These are phyloP conservation scores for Ophiostoma tasmaniense DNA, from an alignment of 2,329 filamentous ascomycete genomes.

Conservation along the genomic window DNA sequence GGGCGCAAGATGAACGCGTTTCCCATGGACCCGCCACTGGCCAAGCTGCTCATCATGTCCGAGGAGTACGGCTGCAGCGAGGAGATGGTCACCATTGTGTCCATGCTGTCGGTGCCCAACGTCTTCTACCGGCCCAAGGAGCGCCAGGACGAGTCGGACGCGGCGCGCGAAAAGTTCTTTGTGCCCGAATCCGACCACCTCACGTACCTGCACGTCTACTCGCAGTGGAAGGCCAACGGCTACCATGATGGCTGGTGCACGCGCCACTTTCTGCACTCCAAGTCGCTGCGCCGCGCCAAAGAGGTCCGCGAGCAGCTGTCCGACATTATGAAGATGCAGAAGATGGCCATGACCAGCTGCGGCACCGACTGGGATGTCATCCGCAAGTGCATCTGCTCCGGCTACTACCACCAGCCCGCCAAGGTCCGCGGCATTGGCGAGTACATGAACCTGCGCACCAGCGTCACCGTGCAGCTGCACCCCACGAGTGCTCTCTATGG, in stretches of 20 bases:
- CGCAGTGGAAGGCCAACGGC: conserved; percentile 88
- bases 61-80: conserved; percentile 88
- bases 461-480: conserved; percentile 87
- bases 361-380: conserved; percentile 97
- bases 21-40: conserved; percentile 93
- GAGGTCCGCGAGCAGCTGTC: conserved; percentile 89
- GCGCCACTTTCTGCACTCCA: conserved; percentile 90
- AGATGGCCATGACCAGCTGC: conserved; percentile 78
- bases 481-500: conserved; percentile 91
- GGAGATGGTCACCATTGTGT: conserved; percentile 97
- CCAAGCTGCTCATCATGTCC: conserved; percentile 88
- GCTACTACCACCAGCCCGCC: conserved; percentile 96
- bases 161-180: conserved; percentile 94
- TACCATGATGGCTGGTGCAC: conserved; percentile 87
- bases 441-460: conserved; percentile 92
- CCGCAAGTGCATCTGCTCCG: conserved; percentile 91
- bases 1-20: conserved; percentile 94
- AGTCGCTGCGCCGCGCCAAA: conserved; percentile 80
- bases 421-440: conserved; percentile 94
- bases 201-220: conserved; percentile 90
- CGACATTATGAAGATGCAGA: conserved; percentile 91
- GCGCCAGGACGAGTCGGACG: conserved; percentile 90
- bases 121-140: conserved; percentile 98
- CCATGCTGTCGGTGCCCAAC: conserved; percentile 92
- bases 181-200: conserved; percentile 96